phyloP scores from a whole-genome alignment of 208 protist genomes.

The Crithidia fasciculata region DNA sequence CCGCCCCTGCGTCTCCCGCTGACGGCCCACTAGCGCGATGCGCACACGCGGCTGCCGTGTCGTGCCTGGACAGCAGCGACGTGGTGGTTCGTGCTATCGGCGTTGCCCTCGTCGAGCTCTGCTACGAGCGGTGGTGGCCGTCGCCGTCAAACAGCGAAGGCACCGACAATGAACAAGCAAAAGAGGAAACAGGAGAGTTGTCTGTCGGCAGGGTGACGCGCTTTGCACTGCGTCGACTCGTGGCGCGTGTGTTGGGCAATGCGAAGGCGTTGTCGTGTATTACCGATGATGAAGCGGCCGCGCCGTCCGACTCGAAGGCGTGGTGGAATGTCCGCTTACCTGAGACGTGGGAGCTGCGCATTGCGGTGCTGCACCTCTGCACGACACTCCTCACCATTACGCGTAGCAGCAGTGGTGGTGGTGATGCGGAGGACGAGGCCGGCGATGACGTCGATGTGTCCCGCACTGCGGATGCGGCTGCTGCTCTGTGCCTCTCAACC shows the following conservation, averaged over 20 bases:
- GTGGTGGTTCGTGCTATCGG: conserved; percentile 19
- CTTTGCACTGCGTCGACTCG: not conserved
- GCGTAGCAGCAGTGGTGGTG: not conserved
- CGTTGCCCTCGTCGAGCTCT: conserved; percentile 24
- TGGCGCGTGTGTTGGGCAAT: conserved; percentile 5
- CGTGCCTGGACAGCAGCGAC: conserved; percentile 17
- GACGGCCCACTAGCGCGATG: conserved; percentile 26
- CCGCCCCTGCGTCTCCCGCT: not conserved
- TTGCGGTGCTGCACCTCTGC: conserved; percentile 30
- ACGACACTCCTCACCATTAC: conserved; percentile 8
- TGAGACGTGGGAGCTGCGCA: conserved; percentile 41
- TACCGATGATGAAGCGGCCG: not conserved
- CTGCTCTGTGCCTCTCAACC: conserved; percentile 18
- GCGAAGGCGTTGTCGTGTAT: not conserved
- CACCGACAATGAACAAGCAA: not conserved
- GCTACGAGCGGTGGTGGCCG: conserved; percentile 24
- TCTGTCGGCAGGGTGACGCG: not conserved
- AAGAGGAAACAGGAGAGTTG: not conserved
- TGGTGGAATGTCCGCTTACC: conserved; percentile 20
- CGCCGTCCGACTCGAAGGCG: not conserved
- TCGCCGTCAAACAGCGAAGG: too few species aligned
- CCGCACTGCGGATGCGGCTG: conserved; percentile 11
- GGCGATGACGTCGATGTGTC: not conserved
- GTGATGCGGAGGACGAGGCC: too few species aligned
- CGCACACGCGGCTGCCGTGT: conserved; percentile 1